Evolutionary conservation across 2,329 filamentous ascomycete genomes (phyloP), one percentile per base, ranked within the genome.

Genomic region (Clarireedia monteithiana): DNA sequence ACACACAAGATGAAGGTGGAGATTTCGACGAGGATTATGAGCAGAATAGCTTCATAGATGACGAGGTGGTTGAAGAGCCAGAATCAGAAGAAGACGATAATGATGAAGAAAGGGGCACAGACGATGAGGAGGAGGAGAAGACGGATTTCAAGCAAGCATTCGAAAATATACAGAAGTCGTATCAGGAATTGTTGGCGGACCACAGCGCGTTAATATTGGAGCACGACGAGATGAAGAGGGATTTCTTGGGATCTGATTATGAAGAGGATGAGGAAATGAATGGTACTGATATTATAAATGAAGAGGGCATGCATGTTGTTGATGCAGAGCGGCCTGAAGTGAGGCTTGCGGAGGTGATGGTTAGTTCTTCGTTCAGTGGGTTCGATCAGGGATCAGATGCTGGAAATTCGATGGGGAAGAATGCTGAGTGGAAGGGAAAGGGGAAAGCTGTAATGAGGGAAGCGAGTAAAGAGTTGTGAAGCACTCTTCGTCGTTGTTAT

Each of bases 41-140:
- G 46, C 50, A 50, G 5, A 53, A 66, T 51, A 64, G 60, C 27
- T 63, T 66, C 26, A 64, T 67, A 17, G 60, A 66, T 38, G 59
- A 67, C 47, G 53, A 48, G 15, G 24, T 58, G 17, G 52, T 27
- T 10, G 24, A 17, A 47, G 60, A 9, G 45, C 48, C 57, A 2
- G 58, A 62, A 9, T 50, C 56, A 24, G 44, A 58, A 5, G n/a
- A 47, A 7, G 30, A 34, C 3, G 30, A 12, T 34, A 9, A 34
- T 4, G 10, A 34, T 3, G 30, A 34, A 4, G 30, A 34, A 12
- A 14, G 10, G 15, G 39, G 14, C 14, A 7, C 39, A 42, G 39
- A 42, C 17, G 20, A n/a, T n/a, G 39, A 42, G 15, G 39, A 36
- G 3, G 59, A 60, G 39, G 56, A 55, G 27, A 62, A 66, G 38